Evolutionary conservation across 106 monocot genomes (phyloP), one percentile per base, ranked within the genome.

Genomic region (Narthecium ossifragum): DNA sequence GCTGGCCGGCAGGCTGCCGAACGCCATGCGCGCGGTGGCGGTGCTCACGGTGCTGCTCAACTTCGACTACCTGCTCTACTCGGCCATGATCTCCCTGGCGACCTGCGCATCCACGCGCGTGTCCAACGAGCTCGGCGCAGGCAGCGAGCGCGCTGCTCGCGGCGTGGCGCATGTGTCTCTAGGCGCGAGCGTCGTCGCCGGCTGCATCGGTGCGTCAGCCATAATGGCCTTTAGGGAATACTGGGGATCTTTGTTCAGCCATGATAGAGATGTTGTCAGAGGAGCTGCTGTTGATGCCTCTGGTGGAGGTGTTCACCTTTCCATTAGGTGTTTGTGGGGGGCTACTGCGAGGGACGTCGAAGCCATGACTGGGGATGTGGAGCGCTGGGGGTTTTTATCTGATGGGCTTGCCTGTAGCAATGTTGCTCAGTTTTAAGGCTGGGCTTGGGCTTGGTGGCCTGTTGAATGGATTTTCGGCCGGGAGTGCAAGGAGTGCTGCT

Each of bases 21-120:
- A 81, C 55, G 68, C 80, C 14, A 60, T 32, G 24, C 61, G 60
- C 8, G 38, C 2, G 30, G 80, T 92, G 65, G 31, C 75, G 17
- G 78, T 87, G 55, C 60, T 87, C 26, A 71, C 78, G 7, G 64
- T 92, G 12, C 78, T 84, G 37, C 67, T 92, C 52, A 87, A 92
- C 60, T 87, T 80, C 66, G 87, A 92, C 72, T 92, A 92, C 69
- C 68, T 92, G 25, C 56, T 92, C 25, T 92, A 59, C 78, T 61
- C 77, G 11, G 66, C 70, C n/a, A 80, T 92, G 87, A 30, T 78
- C 18, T 80, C 92, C 1, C 55, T 92, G 17, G 67, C 83, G 1
- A 80, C 72, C 2, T 72, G 92, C 37, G 78, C 86, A 8, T 84
- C 86, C 2, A 73, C 64, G 5, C 80, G 87, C 4, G 78, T 87